Percentiles rank a stretch among this genome's conserved stretches.
phyloP scores from a whole-genome alignment of 768 basidiomycete genomes.

The Sarcodon aspratus region DNA sequence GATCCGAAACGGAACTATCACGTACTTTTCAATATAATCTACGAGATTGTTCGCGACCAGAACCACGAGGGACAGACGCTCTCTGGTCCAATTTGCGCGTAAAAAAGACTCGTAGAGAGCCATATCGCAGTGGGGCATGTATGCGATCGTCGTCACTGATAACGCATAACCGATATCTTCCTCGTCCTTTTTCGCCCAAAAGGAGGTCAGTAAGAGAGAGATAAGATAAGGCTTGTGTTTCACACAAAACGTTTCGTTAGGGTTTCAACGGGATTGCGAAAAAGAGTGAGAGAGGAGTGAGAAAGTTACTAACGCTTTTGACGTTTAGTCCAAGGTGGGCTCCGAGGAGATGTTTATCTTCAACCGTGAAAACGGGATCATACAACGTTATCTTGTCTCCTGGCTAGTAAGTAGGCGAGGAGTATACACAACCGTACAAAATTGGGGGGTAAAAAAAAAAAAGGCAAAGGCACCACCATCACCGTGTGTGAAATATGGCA shows the following conservation, averaged over 20 bases:
- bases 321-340: slow-evolving; percentile 25
- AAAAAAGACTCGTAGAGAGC: slow-evolving; percentile 58
- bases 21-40: slow-evolving; percentile 60
- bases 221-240: background rate
- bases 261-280: slow-evolving; percentile 1
- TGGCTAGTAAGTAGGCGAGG: slow-evolving; percentile 31
- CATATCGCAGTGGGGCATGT: slow-evolving; percentile 75
- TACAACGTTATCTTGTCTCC: slow-evolving; percentile 38
- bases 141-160: slow-evolving; percentile 37
- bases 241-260: slow-evolving; percentile 2
- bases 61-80: slow-evolving; percentile 33
- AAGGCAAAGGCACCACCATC: too few species aligned
- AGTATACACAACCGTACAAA: slow-evolving; percentile 10
- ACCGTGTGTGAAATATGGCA: too few species aligned
- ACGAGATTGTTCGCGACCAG: slow-evolving; percentile 55
- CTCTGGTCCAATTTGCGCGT: slow-evolving; percentile 44
- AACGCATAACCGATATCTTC: too few species aligned
- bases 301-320: slow-evolving; percentile 37
- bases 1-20: slow-evolving; percentile 1
- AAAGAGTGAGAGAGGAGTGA: slow-evolving; percentile 2
- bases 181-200: background rate
- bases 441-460: slow-evolving; percentile 5
- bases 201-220: background rate
- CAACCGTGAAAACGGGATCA: slow-evolving; percentile 65
- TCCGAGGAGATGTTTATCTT: slow-evolving; percentile 41